phyloP scores from a whole-genome alignment of 306 rosid genomes.

The Hippophae gyantsensis region DNA sequence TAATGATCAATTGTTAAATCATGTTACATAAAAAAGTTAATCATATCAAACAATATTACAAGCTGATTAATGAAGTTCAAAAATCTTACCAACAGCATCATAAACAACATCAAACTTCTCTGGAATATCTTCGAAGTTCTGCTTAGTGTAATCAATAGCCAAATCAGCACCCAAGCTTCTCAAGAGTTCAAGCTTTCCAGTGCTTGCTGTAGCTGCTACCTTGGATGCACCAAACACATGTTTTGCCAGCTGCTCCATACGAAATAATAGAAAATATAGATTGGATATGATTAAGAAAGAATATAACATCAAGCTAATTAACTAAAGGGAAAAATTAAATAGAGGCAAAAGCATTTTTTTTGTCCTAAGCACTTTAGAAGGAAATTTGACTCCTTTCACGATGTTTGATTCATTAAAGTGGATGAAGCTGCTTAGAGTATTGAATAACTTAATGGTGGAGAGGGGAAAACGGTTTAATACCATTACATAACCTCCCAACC shows the following conservation, averaged over 20 bases:
- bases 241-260: slow-evolving; percentile 43
- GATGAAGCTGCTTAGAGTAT: too few species aligned
- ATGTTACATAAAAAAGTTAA: not conserved
- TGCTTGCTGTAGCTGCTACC: slow-evolving; percentile 62
- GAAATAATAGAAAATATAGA: not conserved
- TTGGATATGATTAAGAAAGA: too few species aligned
- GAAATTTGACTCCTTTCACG: too few species aligned
- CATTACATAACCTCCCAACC: too few species aligned
- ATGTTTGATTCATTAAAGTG: too few species aligned
- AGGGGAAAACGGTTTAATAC: too few species aligned
- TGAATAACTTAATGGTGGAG: too few species aligned
- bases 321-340: too few species aligned
- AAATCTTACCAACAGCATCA: slow-evolving; percentile 47
- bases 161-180: slow-evolving; percentile 53
- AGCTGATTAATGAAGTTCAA: not conserved
- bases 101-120: slow-evolving; percentile 68
- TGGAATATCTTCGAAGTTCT: slow-evolving; percentile 37
- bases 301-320: too few species aligned
- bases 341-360: too few species aligned
- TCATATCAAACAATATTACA: not conserved
- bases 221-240: slow-evolving; percentile 56
- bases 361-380: too few species aligned
- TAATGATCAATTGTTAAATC: too few species aligned
- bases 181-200: slow-evolving; percentile 37
- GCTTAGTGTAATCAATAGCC: slow-evolving; percentile 53